Evolutionary conservation across 495 filamentous ascomycete species (phyloP).

Genomic region (Ramalina peruviana): DNA sequence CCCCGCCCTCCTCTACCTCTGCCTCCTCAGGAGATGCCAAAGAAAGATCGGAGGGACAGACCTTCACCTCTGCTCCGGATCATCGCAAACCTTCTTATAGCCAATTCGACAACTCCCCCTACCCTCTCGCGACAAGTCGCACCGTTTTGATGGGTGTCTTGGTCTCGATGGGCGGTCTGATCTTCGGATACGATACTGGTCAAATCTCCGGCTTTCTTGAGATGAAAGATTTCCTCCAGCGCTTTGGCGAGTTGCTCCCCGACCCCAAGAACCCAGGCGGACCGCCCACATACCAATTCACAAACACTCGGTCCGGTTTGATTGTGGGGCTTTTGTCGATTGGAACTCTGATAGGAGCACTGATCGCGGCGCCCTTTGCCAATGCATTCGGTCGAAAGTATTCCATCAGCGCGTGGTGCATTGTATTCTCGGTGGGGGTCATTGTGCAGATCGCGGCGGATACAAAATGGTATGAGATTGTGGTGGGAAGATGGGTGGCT

Average conservation of each 20-base stretch:
- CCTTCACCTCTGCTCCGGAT: background rate
- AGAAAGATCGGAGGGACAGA: too few relatives aligned
- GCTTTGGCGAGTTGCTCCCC: conserved; percentile 30
- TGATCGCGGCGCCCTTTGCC: conserved; percentile 49
- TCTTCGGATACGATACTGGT: conserved; percentile 62
- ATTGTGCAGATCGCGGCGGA: conserved; percentile 51
- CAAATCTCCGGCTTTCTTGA: conserved; percentile 47
- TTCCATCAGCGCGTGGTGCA: conserved; percentile 40
- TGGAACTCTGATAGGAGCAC: conserved; percentile 33
- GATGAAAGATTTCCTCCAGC: conserved; percentile 38
- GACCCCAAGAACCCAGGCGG: conserved; percentile 12
- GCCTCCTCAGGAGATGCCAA: too few relatives aligned
- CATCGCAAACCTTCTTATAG: background rate
- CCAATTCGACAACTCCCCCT: conserved; percentile 14
- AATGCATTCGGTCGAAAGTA: conserved; percentile 37
- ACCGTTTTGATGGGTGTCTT: conserved; percentile 37
- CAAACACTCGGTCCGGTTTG: conserved; percentile 40
- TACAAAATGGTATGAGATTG: conserved; percentile 39
- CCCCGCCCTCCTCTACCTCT: too few relatives aligned
- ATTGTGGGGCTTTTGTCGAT: conserved; percentile 35
- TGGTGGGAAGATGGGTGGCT: conserved; percentile 43
- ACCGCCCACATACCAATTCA: conserved; percentile 27
- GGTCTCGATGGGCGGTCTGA: conserved; percentile 59
- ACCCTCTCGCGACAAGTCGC: conserved; percentile 34
- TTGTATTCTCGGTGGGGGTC: conserved; percentile 54